These are phyloP conservation scores for Coniosporium tulheliwenetii DNA, from an alignment of 2,329 filamentous ascomycete genomes.

Conservation along the genomic window DNA sequence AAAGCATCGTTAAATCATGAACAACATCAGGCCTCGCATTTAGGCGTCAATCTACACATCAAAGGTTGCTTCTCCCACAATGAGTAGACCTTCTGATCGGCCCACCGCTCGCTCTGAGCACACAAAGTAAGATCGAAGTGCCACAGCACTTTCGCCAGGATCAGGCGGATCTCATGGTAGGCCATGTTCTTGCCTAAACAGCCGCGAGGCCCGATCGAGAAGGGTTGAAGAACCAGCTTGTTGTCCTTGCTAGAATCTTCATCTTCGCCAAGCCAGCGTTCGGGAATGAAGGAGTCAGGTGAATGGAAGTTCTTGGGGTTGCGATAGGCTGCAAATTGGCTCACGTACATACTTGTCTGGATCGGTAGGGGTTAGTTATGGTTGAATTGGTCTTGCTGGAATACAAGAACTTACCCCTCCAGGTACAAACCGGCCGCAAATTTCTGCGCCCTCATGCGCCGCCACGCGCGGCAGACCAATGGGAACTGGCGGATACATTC, in stretches of 20 bases:
- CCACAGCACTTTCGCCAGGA: slow-evolving; percentile 23
- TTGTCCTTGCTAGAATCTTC: slow-evolving; percentile 12
- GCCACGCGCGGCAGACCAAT: slow-evolving; percentile 16
- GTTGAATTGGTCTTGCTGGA: background rate
- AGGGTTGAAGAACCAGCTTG: slow-evolving; percentile 12
- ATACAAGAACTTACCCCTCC: slow-evolving; percentile 8
- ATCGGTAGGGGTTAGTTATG: background rate
- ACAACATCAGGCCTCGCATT: background rate
- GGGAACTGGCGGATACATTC: slow-evolving; percentile 30
- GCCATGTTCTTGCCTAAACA: slow-evolving; percentile 18
- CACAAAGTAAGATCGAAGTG: slow-evolving; percentile 19
- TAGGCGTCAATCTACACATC: slow-evolving; percentile 4
- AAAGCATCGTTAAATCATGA: background rate
- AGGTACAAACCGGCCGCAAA: slow-evolving; percentile 13
- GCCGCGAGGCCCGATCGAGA: slow-evolving; percentile 11
- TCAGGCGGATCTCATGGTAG: slow-evolving; percentile 20
- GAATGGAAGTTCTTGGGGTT: slow-evolving; percentile 6
- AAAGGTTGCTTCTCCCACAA: slow-evolving; percentile 16
- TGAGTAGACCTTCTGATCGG: slow-evolving; percentile 13
- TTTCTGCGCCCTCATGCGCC: slow-evolving; percentile 11
- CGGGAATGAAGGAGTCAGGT: slow-evolving; percentile 13
- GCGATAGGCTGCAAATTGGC: slow-evolving; percentile 6
- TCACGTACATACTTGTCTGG: slow-evolving; percentile 5
- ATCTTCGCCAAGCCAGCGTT: slow-evolving; percentile 11
- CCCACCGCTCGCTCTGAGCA: slow-evolving; percentile 12